Base-by-base conservation (phyloP, 2,329 filamentous ascomycete species). In the Aspergillus sp. region DNA sequence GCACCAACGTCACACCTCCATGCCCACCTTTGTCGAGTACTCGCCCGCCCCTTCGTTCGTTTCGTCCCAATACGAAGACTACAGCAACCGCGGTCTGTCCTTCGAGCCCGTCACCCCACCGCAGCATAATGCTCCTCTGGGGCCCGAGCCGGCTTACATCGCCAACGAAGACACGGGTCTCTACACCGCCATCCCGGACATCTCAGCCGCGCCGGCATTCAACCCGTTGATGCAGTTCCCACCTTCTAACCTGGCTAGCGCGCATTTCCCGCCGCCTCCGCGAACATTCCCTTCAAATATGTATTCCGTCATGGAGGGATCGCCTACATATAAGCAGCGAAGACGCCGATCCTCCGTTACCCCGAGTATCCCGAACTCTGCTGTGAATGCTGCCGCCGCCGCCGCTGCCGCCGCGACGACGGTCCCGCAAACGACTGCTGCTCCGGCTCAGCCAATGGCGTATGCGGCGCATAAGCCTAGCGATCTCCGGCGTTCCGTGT, bases 61-160 rank as follows among this genome's bases (percentile, higher is more conserved):
- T 44, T 97, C 93, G n/a, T 97, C 93, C 1, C 90, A 96, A 61
- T 95, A 91, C 61, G 93, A 97, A 65, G 91, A 97, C 67, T 98
- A 96, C 76, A 94, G 88, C 79, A 91, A 90, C 65, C 86, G 93
- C 48, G 93, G 89, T 44, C 82, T 97, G 61, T 97, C 91, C 2
- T 98, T 91, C 65, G 93, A 98, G 76, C 93, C 93, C 44, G 82
- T 98, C 57, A 98, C 93, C 0, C 93, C 93, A 48, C 93, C 93
- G 10, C 93, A 97, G 66, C 88, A 96, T 69, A 81, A 86, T 9
- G 72, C 93, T 49, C 83, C 80, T 52, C 83, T 95, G 55, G 81
- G 85, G 50, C 79, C 85, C 36, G 93, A 98, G 74, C 89, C 93
- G 7, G 88, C 93, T 7, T 98, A 97, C 73, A 95, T 98, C 67